phyloP scores from a whole-genome alignment of 148 eudicot species.

The Heliosperma pusillum region DNA sequence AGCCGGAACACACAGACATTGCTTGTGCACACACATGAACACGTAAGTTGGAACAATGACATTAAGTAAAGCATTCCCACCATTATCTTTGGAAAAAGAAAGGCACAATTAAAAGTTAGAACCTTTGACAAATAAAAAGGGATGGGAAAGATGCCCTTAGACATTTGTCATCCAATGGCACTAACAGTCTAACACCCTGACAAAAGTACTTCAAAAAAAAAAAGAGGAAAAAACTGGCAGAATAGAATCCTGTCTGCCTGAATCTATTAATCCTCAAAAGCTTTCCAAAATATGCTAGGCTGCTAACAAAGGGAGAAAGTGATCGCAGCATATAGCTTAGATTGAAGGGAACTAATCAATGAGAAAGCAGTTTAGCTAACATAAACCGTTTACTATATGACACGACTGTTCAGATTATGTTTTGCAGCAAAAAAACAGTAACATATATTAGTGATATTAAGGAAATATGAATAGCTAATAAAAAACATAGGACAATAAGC shows the following conservation, averaged over 20 bases:
- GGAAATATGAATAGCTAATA: neutral
- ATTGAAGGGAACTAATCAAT: neutral
- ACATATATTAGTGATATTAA: neutral
- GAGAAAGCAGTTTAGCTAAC: neutral
- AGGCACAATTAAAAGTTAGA: neutral
- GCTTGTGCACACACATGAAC: neutral
- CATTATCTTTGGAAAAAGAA: neutral
- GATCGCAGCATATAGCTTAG: neutral
- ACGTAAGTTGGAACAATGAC: neutral
- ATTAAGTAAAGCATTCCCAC: neutral
- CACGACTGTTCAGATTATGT: neutral
- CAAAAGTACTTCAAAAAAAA: neutral
- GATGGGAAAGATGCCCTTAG: neutral
- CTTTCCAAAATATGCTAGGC: neutral
- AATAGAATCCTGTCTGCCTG: neutral
- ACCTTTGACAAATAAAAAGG: constrained; percentile 4
- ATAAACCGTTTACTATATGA: neutral
- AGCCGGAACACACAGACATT: neutral
- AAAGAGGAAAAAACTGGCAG: neutral
- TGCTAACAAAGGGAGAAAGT: neutral
- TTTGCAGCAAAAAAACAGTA: neutral
- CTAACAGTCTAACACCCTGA: neutral
- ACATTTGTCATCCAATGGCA: neutral
- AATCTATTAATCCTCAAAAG: neutral
- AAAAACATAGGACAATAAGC: neutral